Conservation (phyloP, 2,329 filamentous ascomycete genomes). For the Malbranchea zuffiana region DNA sequence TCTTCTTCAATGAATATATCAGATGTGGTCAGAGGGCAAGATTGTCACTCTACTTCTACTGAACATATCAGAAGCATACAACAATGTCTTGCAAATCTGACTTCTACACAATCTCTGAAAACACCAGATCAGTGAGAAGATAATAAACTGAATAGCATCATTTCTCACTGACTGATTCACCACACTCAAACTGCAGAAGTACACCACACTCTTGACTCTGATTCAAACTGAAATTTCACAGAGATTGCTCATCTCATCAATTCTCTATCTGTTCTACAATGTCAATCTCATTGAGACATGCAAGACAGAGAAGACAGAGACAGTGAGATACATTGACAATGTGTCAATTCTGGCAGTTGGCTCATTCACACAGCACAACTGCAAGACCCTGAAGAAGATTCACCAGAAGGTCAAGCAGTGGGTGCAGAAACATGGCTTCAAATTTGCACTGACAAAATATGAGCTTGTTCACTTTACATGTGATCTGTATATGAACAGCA, state of each 20-base stretch:
- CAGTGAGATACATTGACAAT: conserved; percentile 13
- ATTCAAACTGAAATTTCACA: conserved; percentile 6
- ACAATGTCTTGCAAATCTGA: background rate
- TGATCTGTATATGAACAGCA: conserved; percentile 12
- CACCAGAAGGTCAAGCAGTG: conserved; percentile 14
- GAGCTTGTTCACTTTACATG: conserved; percentile 18
- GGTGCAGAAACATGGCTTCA: conserved; percentile 15
- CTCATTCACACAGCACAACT: conserved; percentile 10
- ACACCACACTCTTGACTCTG: conserved; percentile 10
- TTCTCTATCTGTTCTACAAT: conserved; percentile 23
- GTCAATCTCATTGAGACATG: conserved; percentile 16
- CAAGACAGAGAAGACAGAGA: conserved; percentile 4
- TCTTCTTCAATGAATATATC: conserved; percentile 10
- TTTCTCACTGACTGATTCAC: conserved; percentile 13
- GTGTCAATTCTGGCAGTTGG: conserved; percentile 7
- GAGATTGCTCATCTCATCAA: conserved; percentile 17
- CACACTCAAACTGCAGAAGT: conserved; percentile 12
- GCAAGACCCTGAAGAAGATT: conserved; percentile 13
- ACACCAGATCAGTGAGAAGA: background rate
- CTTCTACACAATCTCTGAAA: background rate
- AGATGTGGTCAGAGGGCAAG: conserved; percentile 1
- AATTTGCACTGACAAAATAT: conserved; percentile 19
- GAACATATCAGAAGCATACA: conserved; percentile 11
- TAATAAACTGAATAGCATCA: conserved; percentile 1
- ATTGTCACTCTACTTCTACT: conserved; percentile 12